Conservation (phyloP, 345 rosid species). For the Populus deltoides region DNA sequence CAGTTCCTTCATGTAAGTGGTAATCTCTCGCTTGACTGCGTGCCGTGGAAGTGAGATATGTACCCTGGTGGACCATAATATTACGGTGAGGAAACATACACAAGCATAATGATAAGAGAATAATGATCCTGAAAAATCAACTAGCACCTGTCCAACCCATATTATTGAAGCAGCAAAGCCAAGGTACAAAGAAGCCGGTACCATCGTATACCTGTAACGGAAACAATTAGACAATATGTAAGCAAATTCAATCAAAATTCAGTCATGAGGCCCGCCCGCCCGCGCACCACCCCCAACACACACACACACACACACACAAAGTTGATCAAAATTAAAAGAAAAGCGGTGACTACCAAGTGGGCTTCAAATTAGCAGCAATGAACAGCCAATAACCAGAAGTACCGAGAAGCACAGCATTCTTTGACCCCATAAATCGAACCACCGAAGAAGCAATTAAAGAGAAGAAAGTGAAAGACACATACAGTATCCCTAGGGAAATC, state of each 20-base stretch:
- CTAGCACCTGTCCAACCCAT: slow-evolving; percentile 93
- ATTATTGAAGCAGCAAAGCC: slow-evolving; percentile 89
- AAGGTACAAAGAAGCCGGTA: slow-evolving; percentile 78
- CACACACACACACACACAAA: not conserved
- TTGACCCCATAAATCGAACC: slow-evolving; percentile 75
- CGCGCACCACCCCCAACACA: no score
- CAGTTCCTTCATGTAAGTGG: slow-evolving; percentile 59
- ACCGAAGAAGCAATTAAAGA: slow-evolving; percentile 77
- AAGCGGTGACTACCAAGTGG: slow-evolving; percentile 59
- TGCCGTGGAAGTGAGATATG: slow-evolving; percentile 85
- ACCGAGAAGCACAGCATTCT: slow-evolving; percentile 79
- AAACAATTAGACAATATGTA: not conserved
- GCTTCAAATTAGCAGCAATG: slow-evolving; percentile 78
- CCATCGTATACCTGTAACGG: slow-evolving; percentile 69
- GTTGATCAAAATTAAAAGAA: not conserved
- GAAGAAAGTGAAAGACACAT: slow-evolving; percentile 78
- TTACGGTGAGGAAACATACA: not conserved
- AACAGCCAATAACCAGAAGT: slow-evolving; percentile 90
- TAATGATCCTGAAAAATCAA: slow-evolving; percentile 10
- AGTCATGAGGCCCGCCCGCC: no score
- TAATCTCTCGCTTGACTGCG: slow-evolving; percentile 64
- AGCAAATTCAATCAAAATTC: not conserved
- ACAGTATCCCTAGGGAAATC: slow-evolving; percentile 80
- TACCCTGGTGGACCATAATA: slow-evolving; percentile 53
- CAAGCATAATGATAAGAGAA: not conserved